phyloP scores from a whole-genome alignment of 148 eudicot species.

The Vaccinium vitisidaea region DNA sequence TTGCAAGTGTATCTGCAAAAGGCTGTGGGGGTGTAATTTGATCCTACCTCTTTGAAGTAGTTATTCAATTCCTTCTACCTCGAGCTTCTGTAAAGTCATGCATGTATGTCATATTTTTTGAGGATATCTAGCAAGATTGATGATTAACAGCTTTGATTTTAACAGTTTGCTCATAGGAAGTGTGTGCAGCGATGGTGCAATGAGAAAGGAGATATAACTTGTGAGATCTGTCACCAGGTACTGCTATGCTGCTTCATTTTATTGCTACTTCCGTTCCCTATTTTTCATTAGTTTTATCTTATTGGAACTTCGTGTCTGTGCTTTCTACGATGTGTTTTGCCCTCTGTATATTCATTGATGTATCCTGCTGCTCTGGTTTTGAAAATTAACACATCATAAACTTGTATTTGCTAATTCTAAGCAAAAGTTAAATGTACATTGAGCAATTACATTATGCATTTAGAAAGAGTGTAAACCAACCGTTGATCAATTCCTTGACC shows the following conservation, averaged over 20 bases:
- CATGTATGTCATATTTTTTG: not conserved
- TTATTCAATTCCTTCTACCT: not conserved
- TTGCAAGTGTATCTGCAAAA: not conserved
- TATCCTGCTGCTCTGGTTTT: conserved; percentile 1
- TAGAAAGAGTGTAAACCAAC: too few relatives aligned
- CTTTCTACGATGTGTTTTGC: not conserved
- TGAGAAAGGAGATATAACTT: conserved; percentile 78
- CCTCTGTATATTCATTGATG: not conserved
- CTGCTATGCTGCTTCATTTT: conserved; percentile 8
- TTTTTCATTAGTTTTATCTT: not conserved
- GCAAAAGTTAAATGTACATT: not conserved
- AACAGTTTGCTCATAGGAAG: conserved; percentile 87
- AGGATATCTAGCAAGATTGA: not conserved
- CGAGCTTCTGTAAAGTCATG: not conserved
- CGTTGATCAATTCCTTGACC: too few relatives aligned
- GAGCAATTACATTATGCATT: not conserved
- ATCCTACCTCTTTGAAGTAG: not conserved
- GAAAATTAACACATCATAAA: not conserved
- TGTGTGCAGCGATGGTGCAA: conserved; percentile 87
- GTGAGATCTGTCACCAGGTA: conserved; percentile 94
- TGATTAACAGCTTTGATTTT: conserved; percentile 5
- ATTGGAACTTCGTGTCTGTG: not conserved
- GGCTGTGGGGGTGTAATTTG: not conserved
- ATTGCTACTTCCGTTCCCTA: not conserved
- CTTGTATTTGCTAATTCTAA: not conserved